Evolutionary conservation across 176 grass and related monocot genomes (phyloP).

Genomic region (Pharus latifolius): DNA sequence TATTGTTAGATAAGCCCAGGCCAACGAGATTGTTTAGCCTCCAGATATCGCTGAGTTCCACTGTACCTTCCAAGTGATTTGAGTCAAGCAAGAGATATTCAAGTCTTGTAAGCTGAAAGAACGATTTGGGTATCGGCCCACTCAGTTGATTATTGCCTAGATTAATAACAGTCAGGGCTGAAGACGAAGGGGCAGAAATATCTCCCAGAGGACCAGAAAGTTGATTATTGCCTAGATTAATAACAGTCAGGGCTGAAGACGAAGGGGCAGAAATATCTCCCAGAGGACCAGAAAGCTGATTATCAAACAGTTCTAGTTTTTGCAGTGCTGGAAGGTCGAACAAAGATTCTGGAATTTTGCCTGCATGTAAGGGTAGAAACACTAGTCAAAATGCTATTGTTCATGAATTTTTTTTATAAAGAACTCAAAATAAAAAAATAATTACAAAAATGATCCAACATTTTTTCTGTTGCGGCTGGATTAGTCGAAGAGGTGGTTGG

Average conservation of each 20-base stretch:
- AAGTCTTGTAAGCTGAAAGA: conserved; percentile 4
- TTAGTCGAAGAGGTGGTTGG: too few species aligned
- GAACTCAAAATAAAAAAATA: too few species aligned
- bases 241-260: neutral
- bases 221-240: neutral
- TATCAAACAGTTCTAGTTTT: rapidly evolving
- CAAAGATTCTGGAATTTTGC: neutral
- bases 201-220: neutral
- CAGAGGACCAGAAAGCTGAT: neutral
- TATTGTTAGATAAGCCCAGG: neutral
- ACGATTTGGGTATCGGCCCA: conserved; percentile 15
- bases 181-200: neutral
- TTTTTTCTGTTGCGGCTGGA: too few species aligned
- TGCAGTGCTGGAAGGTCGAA: neutral
- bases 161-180: neutral
- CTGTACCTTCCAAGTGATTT: conserved; percentile 15
- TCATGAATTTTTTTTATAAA: too few species aligned
- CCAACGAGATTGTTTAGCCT: neutral
- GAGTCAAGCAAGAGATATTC: rapidly evolving
- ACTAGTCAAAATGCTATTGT: neutral
- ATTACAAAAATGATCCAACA: too few species aligned
- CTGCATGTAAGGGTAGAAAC: neutral
- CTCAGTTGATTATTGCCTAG: neutral
- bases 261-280: neutral
- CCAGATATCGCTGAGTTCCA: conserved; percentile 1